Conservation (phyloP, 1,139 yeast genomes). For the Zygosaccharomyces sapae region DNA sequence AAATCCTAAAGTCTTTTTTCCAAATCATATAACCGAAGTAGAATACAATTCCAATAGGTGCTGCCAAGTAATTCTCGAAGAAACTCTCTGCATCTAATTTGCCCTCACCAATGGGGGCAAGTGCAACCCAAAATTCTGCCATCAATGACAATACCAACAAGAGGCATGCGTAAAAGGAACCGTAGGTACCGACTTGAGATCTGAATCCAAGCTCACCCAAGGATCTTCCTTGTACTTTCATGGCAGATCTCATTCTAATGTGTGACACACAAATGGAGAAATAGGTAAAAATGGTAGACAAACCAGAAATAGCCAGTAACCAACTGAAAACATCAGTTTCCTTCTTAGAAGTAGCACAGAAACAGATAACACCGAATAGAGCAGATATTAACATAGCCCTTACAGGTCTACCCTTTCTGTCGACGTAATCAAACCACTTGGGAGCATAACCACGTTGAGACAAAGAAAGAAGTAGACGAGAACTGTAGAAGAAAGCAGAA, state of each 20-base stretch:
- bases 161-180: slow-evolving; percentile 45
- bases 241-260: slow-evolving; percentile 56
- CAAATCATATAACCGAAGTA: slow-evolving; percentile 51
- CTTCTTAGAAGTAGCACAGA: slow-evolving; percentile 51
- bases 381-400: slow-evolving; percentile 47
- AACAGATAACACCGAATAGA: slow-evolving; percentile 50
- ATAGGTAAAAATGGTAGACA: slow-evolving; percentile 61
- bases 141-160: slow-evolving; percentile 46
- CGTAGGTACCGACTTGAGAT: slow-evolving; percentile 50
- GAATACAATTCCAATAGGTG: slow-evolving; percentile 52
- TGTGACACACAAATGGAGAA: slow-evolving; percentile 52
- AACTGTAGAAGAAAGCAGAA: slow-evolving; percentile 53
- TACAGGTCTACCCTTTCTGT: slow-evolving; percentile 57
- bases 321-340: slow-evolving; percentile 53
- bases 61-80: slow-evolving; percentile 57
- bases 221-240: slow-evolving; percentile 49
- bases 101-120: slow-evolving; percentile 52
- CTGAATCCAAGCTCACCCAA: slow-evolving; percentile 47
- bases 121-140: slow-evolving; percentile 62
- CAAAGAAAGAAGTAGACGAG: slow-evolving; percentile 55
- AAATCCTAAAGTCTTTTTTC: slow-evolving; percentile 49
- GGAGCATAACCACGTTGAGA: slow-evolving; percentile 60
- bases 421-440: slow-evolving; percentile 51
- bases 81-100: slow-evolving; percentile 45
- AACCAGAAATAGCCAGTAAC: slow-evolving; percentile 58